A percentile compares a stretch with the other conserved stretches of the same genome.
Evolutionary conservation across 1,139 yeast species (phyloP).

Genomic region (Pichia cactophila): DNA sequence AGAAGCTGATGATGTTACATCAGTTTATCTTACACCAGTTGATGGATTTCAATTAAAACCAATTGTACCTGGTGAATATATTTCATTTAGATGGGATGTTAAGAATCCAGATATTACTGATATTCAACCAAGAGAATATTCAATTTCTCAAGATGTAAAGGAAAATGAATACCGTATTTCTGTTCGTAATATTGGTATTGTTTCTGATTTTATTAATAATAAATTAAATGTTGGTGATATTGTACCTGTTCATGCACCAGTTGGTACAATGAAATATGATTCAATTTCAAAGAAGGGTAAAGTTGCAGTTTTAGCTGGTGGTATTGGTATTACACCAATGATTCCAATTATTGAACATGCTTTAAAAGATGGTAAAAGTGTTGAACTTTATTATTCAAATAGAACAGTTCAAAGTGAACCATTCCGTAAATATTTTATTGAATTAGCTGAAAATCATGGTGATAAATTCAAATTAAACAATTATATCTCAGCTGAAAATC

Average conservation of each 20-base stretch:
- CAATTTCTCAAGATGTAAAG: slow-evolving; percentile 34
- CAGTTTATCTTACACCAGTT: slow-evolving; percentile 44
- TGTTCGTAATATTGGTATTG: slow-evolving; percentile 45
- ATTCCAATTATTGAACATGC: slow-evolving; percentile 43
- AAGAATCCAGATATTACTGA: slow-evolving; percentile 26
- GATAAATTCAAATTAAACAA: slow-evolving; percentile 4
- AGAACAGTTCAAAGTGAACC: slow-evolving; percentile 26
- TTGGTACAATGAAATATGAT: slow-evolving; percentile 44
- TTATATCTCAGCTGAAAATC: slow-evolving; percentile 6
- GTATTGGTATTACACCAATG: slow-evolving; percentile 64
- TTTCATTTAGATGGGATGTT: slow-evolving; percentile 41
- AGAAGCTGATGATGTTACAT: slow-evolving; percentile 44
- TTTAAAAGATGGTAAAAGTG: slow-evolving; percentile 19
- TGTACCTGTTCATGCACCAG: slow-evolving; percentile 50
- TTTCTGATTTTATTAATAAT: slow-evolving; percentile 49
- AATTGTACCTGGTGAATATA: slow-evolving; percentile 50
- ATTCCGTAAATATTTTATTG: slow-evolving; percentile 26
- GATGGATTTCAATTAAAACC: slow-evolving; percentile 32
- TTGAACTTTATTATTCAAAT: slow-evolving; percentile 31
- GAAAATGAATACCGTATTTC: slow-evolving; percentile 43
- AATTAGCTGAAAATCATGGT: slow-evolving; percentile 19
- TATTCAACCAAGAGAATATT: slow-evolving; percentile 42
- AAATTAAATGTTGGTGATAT: slow-evolving; percentile 42
- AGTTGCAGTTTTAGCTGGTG: slow-evolving; percentile 46
- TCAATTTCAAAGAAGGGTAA: slow-evolving; percentile 29